These are phyloP conservation scores for Aspergillus ustus DNA, from an alignment of 2,329 filamentous ascomycete species.

Conservation along the genomic window DNA sequence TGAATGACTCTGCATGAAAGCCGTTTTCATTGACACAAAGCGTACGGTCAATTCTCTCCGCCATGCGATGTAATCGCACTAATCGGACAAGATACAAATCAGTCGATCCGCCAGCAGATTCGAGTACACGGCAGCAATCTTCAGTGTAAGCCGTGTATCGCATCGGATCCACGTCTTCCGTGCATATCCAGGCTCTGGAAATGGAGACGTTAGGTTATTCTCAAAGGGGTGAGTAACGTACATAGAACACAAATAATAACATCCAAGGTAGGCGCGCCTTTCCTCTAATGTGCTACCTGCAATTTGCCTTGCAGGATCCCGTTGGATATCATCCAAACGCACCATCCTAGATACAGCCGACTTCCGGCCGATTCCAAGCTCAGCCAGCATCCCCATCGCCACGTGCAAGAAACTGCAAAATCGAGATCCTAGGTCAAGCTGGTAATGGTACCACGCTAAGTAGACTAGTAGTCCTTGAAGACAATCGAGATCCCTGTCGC, in stretches of 20 bases:
- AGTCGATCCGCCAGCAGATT: constrained; percentile 50
- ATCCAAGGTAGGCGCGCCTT: constrained; percentile 56
- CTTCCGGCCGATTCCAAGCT: constrained; percentile 43
- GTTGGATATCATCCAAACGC: not conserved
- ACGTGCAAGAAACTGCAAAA: constrained; percentile 57
- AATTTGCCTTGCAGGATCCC: constrained; percentile 6
- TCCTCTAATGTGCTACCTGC: constrained; percentile 56
- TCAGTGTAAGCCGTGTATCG: constrained; percentile 59
- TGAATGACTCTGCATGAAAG: constrained; percentile 11
- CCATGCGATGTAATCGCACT: constrained; percentile 56
- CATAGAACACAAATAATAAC: constrained; percentile 61
- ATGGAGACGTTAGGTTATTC: not conserved
- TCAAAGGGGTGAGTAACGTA: constrained; percentile 37
- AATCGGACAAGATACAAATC: constrained; percentile 55
- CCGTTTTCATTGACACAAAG: constrained; percentile 27
- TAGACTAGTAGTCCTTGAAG: constrained; percentile 54
- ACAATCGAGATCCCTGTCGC: constrained; percentile 49
- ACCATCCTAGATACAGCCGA: not conserved
- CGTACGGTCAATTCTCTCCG: constrained; percentile 53
- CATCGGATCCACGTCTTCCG: constrained; percentile 52
- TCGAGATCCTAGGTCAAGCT: constrained; percentile 40
- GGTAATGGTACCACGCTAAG: constrained; percentile 49
- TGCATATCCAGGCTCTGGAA: constrained; percentile 35
- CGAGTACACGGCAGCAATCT: constrained; percentile 55
- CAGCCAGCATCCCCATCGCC: constrained; percentile 51